Conservation (phyloP, 108 stramenopile species). For the Pseudonitzschia multiseries region DNA sequence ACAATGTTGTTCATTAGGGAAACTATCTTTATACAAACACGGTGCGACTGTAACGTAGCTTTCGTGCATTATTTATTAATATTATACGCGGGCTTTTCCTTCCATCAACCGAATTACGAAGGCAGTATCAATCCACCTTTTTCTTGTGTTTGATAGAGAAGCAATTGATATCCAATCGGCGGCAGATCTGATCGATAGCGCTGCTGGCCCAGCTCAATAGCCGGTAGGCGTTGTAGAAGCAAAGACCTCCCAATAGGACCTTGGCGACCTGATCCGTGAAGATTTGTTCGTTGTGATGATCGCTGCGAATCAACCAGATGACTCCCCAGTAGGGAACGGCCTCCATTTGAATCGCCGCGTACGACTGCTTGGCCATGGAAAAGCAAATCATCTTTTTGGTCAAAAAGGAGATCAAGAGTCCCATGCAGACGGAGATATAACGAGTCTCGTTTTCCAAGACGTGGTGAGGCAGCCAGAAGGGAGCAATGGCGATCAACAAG, state of each 20-base stretch:
- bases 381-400: slow-evolving; percentile 88
- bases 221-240: slow-evolving; percentile 52
- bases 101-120: too few species aligned
- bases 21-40: too few species aligned
- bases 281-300: slow-evolving; percentile 35
- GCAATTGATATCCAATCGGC: slow-evolving; percentile 59
- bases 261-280: slow-evolving; percentile 26
- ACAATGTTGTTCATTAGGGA: too few species aligned
- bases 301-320: slow-evolving; percentile 35
- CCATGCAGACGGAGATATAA: slow-evolving; percentile 26
- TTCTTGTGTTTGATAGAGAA: slow-evolving; percentile 64
- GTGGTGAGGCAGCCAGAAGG: slow-evolving; percentile 13
- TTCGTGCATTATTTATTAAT: too few species aligned
- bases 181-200: slow-evolving; percentile 67
- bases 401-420: slow-evolving; percentile 63
- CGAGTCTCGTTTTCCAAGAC: neutral
- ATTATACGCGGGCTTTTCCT: too few species aligned
- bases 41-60: too few species aligned
- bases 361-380: slow-evolving; percentile 82
- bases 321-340: slow-evolving; percentile 50
- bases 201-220: slow-evolving; percentile 52
- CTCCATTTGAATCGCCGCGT: slow-evolving; percentile 67
- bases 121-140: neutral
- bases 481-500: slow-evolving; percentile 3
- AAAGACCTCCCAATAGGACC: slow-evolving; percentile 41